Conservation (phyloP, 345 rosid species). For the Sonneratia caseolaris region DNA sequence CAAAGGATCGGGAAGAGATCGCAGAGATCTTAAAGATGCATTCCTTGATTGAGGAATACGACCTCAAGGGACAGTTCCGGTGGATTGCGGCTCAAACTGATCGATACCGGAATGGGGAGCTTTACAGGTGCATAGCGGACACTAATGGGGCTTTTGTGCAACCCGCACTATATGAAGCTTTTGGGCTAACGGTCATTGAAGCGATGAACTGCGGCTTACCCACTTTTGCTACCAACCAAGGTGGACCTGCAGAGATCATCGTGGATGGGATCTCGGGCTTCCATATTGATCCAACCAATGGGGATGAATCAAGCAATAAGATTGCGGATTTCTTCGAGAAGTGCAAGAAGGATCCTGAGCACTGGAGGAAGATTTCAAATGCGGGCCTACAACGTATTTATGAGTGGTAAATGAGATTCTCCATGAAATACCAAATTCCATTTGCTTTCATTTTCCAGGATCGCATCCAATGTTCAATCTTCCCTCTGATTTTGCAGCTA, state of each 20-base stretch:
- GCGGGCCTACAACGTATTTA: constrained; percentile 64
- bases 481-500: constrained; percentile 39
- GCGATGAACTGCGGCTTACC: constrained; percentile 97
- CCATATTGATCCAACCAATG: constrained; percentile 76
- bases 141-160: constrained; percentile 86
- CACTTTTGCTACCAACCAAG: constrained; percentile 84
- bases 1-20: constrained; percentile 81
- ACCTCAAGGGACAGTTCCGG: constrained; percentile 73
- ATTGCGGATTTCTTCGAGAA: constrained; percentile 76
- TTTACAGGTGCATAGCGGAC: constrained; percentile 85
- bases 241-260: constrained; percentile 92
- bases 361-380: constrained; percentile 54
- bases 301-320: constrained; percentile 55
- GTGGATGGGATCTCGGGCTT: constrained; percentile 87
- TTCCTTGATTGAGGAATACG: constrained; percentile 53
- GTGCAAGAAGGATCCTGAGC: constrained; percentile 38
- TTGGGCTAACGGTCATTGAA: constrained; percentile 88
- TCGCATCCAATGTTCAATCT: background rate
- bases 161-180: constrained; percentile 95
- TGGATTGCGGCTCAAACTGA: constrained; percentile 96
- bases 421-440: background rate
- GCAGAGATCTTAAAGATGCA: constrained; percentile 89
- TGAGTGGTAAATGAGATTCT: constrained; percentile 44
- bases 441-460: background rate
- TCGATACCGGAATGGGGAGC: constrained; percentile 76